These are phyloP conservation scores for Crithidia sp. DNA, from an alignment of 208 protist species.

Conservation along the genomic window DNA sequence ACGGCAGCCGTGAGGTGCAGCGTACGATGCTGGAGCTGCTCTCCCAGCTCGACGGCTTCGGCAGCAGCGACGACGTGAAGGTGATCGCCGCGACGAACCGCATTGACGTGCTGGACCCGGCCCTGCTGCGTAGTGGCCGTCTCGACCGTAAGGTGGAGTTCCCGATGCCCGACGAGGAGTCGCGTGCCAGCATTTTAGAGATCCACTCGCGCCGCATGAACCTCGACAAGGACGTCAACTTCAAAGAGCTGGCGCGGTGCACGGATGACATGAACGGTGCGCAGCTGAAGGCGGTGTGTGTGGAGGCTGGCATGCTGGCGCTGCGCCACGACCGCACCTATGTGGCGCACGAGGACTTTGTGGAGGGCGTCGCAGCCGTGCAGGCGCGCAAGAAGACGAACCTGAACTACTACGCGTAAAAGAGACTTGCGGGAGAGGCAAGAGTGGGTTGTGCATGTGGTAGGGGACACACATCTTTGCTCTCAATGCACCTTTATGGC, in stretches of 20 bases:
- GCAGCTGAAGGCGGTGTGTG: conserved; percentile 99
- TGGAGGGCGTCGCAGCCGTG: conserved; percentile 98
- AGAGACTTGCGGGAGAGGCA: too few species aligned
- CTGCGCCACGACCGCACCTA: conserved; percentile 94
- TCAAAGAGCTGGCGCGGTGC: conserved; percentile 98
- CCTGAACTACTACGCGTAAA: conserved; percentile 99
- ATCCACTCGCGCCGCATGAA: conserved; percentile 99
- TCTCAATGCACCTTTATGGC: too few species aligned
- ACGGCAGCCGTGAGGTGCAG: conserved; percentile 99
- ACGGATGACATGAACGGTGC: conserved; percentile 99
- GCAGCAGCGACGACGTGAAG: conserved; percentile 97
- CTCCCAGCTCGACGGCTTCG: conserved; percentile 99
- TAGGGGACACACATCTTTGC: not conserved
- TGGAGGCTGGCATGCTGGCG: conserved; percentile 99
- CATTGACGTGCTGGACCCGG: conserved; percentile 99
- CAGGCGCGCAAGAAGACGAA: conserved; percentile 99
- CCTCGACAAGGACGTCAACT: conserved; percentile 97
- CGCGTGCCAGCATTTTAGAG: conserved; percentile 97
- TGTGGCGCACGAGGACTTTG: conserved; percentile 99
- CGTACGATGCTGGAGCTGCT: conserved; percentile 99
- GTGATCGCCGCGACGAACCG: conserved; percentile 99
- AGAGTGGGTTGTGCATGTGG: not conserved
- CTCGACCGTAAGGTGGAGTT: conserved; percentile 99
- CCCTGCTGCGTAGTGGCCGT: conserved; percentile 98
- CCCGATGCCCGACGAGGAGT: conserved; percentile 99